A percentile compares a stretch with the other conserved stretches of the same genome.
These are phyloP conservation scores for Komagataella pastoris DNA, from an alignment of 805 yeast species.

Conservation along the genomic window DNA sequence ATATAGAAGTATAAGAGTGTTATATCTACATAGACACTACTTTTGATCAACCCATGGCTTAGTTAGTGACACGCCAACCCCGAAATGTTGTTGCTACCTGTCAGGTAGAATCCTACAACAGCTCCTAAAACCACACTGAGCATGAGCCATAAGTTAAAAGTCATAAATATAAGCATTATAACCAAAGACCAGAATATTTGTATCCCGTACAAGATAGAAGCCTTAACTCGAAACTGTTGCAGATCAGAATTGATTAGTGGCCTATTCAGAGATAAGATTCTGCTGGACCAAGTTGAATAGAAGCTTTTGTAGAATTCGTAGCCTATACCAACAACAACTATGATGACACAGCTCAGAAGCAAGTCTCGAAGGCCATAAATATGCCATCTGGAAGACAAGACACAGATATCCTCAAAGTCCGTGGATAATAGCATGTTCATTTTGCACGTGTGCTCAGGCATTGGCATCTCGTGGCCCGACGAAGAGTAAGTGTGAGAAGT, in stretches of 20 bases:
- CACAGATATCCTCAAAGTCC: slow-evolving; percentile 29
- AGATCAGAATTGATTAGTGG: background rate
- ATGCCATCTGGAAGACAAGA: slow-evolving; percentile 26
- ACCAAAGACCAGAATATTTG: slow-evolving; percentile 29
- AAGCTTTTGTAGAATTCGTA: slow-evolving; percentile 23
- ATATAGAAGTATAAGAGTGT: background rate
- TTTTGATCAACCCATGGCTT: background rate
- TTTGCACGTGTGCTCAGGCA: slow-evolving; percentile 12
- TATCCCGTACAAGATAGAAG: slow-evolving; percentile 22
- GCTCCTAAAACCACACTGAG: slow-evolving; percentile 27
- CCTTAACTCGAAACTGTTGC: slow-evolving; percentile 4
- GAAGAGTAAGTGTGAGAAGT: background rate
- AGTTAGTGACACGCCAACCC: slow-evolving; percentile 3
- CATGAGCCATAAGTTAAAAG: slow-evolving; percentile 34
- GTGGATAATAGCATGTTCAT: slow-evolving; percentile 29
- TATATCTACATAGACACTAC: too few relatives aligned
- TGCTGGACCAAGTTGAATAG: slow-evolving; percentile 9
- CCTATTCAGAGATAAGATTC: background rate
- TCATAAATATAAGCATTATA: slow-evolving; percentile 35
- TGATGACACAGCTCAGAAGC: slow-evolving; percentile 17
- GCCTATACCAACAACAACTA: slow-evolving; percentile 17
- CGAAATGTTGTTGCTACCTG: background rate
- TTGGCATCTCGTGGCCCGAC: background rate
- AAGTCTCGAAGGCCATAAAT: slow-evolving; percentile 20
- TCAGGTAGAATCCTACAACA: slow-evolving; percentile 21